Evolutionary conservation across 108 stramenopile species (phyloP), one percentile per base, ranked within the genome.

Genomic region (Cylindrotheca closterium): DNA sequence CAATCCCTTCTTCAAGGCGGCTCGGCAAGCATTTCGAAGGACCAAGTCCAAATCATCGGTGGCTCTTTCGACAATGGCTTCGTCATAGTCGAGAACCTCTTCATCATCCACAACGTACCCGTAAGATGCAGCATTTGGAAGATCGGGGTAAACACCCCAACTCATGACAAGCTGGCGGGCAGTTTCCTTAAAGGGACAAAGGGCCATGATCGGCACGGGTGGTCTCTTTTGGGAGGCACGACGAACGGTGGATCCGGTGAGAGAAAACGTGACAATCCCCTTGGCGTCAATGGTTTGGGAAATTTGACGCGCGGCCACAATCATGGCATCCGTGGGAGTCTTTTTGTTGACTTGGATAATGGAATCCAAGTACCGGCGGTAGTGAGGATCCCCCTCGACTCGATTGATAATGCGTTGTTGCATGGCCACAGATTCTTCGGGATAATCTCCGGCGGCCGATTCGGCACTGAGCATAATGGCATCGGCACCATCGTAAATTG

Each of bases 381-480:
- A 96, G 60, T 87, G 90, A 24, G 68, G 55, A 65, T 96, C 96
- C 25, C 80, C 77, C 73, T 96, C 97, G 33, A 95, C 96, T 54
- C 92, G 78, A 63, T 89, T 87, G 72, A 96, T 96, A 65, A 96
- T 93, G n/a, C 93, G 74, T 47, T 93, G 94, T 80, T 96, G 94
- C 97, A 98, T 98, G 32, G 84, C 67, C 8, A 98, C 97, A 27
- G 85, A 73, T 55, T 96, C 94, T 71, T 93, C 88, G 1, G 97
- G 97, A 59, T 87, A 98, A 85, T 89, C 73, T 63, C 91, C 91
- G 46, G 91, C 93, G 2, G 97, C 97, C 60, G 84, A 86, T 68
- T 98, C 97, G 26, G 90, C 97, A 63, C 82, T 85, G 19, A 98
- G 63, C 97, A 98, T 98, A 75, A 98, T 94, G 3, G 95, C 95